Base-by-base conservation (phyloP, 352 stramenopile species). In the Globisporangium irregulare region DNA sequence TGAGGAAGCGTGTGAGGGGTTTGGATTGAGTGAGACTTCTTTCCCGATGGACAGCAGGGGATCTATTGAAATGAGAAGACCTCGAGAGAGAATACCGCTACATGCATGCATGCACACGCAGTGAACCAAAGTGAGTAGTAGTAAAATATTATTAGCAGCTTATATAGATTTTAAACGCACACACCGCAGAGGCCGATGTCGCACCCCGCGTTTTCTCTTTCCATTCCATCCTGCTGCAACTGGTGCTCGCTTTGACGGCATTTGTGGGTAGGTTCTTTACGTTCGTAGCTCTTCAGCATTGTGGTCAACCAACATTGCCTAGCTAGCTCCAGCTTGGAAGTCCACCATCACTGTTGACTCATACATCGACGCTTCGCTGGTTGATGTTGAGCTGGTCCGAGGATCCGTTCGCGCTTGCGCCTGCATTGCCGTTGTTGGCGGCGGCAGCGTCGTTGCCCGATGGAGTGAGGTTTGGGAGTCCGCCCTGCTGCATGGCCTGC, bases 361-460 rank as follows among this genome's bases (percentile, higher is more conserved):
- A 93, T 56, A 93, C 85, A 64, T 93, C 85, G 22, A 92, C 85
- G 61, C 85, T 93, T 62, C 85, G 85, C 71, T 93, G 83, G 71
- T 84, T 89, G 60, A 92, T 68, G 48, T 72, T 81, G 59, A 93
- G 85, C 61, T 91, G 85, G 65, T 93, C 85, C 2, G 82, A 81
- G 41, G 76, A 64, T 14, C 62, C 73, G 32, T 73, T 78, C 5
- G 58, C 69, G 69, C 66, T 74, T 4, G 58, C 69, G 69, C 79
- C 73, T 4, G 68, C 74, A 29, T 62, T 65, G 6, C 41, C 48
- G 29, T 61, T 64, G 36, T 85, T 77, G 18, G 66, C 78, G 7
- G 74, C 32, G 36, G 65, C 62, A 9, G 62, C 62, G 32, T 86
- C 78, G n/a, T 69, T 81, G 5, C 78, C 81, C 22, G 79, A 84